Conservation (phyloP, 2,329 filamentous ascomycete species). For the Paraconiothyrium brasiliense region DNA sequence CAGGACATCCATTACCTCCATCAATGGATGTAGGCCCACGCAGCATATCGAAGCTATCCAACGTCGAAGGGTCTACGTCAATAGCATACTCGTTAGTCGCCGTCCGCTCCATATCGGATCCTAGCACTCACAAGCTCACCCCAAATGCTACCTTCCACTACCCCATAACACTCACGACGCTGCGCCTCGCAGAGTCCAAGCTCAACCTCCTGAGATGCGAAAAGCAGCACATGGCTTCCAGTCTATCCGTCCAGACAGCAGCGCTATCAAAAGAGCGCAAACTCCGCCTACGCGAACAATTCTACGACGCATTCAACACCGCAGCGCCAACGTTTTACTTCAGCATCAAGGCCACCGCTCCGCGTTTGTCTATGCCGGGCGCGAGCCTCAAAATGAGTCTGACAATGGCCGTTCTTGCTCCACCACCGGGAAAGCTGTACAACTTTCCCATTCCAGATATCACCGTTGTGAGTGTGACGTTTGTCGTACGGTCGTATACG, state of each 20-base stretch:
- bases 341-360: conserved; percentile 8
- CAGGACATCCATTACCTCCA: conserved; percentile 27
- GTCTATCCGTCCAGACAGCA: conserved; percentile 20
- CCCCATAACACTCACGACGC: conserved; percentile 23
- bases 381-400: conserved; percentile 16
- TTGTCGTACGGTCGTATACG: conserved; percentile 21
- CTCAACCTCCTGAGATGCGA: conserved; percentile 9
- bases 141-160: conserved; percentile 19
- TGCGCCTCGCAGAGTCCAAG: conserved; percentile 14
- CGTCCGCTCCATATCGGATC: conserved; percentile 15
- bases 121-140: neutral
- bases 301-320: conserved; percentile 23
- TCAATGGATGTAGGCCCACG: conserved; percentile 15
- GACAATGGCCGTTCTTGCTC: conserved; percentile 18
- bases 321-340: conserved; percentile 26
- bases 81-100: conserved; percentile 26
- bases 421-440: conserved; percentile 24
- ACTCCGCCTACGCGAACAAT: conserved; percentile 19
- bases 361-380: conserved; percentile 21
- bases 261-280: conserved; percentile 19
- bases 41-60: conserved; percentile 11
- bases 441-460: conserved; percentile 29
- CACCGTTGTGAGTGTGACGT: conserved; percentile 9
- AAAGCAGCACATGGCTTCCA: conserved; percentile 1
- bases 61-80: conserved; percentile 5